phyloP scores from a whole-genome alignment of 2,329 filamentous ascomycete species.

The Xylariaceae sp. region DNA sequence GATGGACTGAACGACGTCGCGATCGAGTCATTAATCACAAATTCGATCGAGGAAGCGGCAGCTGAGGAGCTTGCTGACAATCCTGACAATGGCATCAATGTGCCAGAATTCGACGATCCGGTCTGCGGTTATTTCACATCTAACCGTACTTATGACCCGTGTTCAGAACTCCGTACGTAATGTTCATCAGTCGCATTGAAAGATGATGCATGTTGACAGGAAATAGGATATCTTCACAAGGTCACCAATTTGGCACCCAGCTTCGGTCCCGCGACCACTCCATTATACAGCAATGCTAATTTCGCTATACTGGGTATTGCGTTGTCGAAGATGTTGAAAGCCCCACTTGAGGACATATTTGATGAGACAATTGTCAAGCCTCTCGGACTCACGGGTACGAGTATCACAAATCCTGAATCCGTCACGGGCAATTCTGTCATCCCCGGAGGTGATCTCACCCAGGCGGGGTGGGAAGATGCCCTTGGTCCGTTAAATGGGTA shows the following conservation, averaged over 20 bases:
- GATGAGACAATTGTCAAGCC: constrained; percentile 1
- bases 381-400: constrained; percentile 4
- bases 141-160: constrained; percentile 5
- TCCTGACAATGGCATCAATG: constrained; percentile 8
- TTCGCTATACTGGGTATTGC: constrained; percentile 9
- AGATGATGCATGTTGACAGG: neutral
- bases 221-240: constrained; percentile 6
- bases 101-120: constrained; percentile 7
- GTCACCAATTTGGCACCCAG: constrained; percentile 5
- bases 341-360: constrained; percentile 5
- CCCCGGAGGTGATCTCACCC: constrained; percentile 2
- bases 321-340: constrained; percentile 6
- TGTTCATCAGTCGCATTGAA: neutral
- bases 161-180: constrained; percentile 4
- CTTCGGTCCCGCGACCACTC: constrained; percentile 6
- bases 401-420: constrained; percentile 2
- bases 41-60: constrained; percentile 4
- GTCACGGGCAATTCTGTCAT: constrained; percentile 8
- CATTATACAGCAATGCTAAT: constrained; percentile 11
- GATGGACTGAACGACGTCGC: constrained; percentile 10
- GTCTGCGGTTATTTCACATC: constrained; percentile 9
- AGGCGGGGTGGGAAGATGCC: constrained; percentile 4
- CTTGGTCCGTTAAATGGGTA: constrained; percentile 5
- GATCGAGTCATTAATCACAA: constrained; percentile 1
- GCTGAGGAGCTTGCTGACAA: constrained; percentile 8